phyloP scores from a whole-genome alignment of 179 eudicot genomes.

The Actinidia chinensis region DNA sequence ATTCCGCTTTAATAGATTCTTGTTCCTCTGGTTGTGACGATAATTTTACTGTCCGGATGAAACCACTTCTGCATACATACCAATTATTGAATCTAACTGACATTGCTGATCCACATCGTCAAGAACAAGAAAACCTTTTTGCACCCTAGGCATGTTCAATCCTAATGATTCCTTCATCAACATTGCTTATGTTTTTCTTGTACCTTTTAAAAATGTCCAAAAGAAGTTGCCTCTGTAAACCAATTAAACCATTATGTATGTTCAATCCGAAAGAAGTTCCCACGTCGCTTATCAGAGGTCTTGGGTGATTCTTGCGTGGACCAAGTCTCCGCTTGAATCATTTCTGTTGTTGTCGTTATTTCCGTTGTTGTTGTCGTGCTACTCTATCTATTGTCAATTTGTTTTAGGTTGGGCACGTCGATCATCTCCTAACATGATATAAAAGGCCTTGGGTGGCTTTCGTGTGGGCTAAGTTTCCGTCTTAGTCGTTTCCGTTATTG shows the following conservation, averaged over 20 bases:
- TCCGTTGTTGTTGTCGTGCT: no score
- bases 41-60: constrained; percentile 22
- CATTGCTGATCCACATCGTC: constrained; percentile 24
- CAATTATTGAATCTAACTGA: constrained; percentile 14
- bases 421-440: no score
- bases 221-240: constrained; percentile 22
- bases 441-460: no score
- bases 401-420: no score
- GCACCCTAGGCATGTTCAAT: background rate
- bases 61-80: constrained; percentile 14
- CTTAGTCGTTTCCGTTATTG: no score
- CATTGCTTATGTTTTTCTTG: constrained; percentile 7
- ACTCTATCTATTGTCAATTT: no score
- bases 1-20: background rate
- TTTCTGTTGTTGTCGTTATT: no score
- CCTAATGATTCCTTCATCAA: constrained; percentile 19
- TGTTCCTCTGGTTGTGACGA: constrained; percentile 21
- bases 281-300: no score
- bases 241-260: background rate
- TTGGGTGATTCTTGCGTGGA: no score
- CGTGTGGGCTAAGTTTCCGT: no score
- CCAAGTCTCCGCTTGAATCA: no score
- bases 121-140: constrained; percentile 20
- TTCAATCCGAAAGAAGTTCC: no score
- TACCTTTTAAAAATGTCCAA: background rate